Percentiles rank a stretch among this genome's conserved stretches.
phyloP scores from a whole-genome alignment of 306 rosid species.

The Sicyos baderoa region DNA sequence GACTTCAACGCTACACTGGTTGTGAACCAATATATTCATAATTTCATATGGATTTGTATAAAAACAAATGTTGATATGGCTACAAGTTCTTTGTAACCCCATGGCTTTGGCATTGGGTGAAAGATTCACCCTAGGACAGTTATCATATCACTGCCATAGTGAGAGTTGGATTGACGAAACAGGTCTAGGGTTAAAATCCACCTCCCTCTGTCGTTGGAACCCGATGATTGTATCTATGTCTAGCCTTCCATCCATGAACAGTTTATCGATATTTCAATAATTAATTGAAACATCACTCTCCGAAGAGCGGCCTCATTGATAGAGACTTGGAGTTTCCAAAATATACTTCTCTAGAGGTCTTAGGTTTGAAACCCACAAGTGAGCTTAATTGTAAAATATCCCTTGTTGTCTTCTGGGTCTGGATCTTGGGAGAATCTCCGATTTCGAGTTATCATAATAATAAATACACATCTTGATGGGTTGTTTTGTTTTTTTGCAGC shows the following conservation, averaged over 20 bases:
- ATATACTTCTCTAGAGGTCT: too few species aligned
- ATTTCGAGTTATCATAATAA: too few species aligned
- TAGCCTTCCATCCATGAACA: not conserved
- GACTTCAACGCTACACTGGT: not conserved
- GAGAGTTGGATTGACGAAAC: not conserved
- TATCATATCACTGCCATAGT: not conserved
- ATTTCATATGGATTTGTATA: not conserved
- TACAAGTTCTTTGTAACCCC: conserved; percentile 4
- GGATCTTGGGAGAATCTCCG: too few species aligned
- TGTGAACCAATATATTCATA: not conserved
- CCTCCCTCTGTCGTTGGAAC: not conserved
- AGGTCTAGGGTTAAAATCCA: not conserved
- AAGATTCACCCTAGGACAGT: not conserved
- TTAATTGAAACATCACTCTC: not conserved
- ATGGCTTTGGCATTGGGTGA: not conserved
- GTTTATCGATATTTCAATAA: not conserved
- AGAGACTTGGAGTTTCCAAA: too few species aligned
- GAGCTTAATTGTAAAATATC: too few species aligned
- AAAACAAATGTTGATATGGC: not conserved
- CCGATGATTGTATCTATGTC: not conserved
- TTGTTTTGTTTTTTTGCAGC: conserved; percentile 37
- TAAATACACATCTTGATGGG: not conserved
- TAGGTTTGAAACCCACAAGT: too few species aligned
- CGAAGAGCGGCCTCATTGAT: too few species aligned
- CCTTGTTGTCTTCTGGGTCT: too few species aligned